A percentile compares a stretch with the other conserved stretches of the same genome.
Conservation (phyloP, 805 yeast genomes). For the Yarrowia porcina region DNA sequence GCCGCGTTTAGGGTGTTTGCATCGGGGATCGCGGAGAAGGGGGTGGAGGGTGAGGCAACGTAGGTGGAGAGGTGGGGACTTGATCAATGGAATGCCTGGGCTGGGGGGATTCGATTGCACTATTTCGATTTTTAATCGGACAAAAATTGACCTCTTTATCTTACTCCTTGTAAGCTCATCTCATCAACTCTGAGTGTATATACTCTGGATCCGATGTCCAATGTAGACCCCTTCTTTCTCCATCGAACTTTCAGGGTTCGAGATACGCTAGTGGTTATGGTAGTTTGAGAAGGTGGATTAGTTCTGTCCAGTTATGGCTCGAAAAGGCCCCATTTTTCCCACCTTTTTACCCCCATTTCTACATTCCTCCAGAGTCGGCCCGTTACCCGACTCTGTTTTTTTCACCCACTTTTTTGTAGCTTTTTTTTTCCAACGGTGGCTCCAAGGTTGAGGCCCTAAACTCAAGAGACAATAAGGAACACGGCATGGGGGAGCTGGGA, state of each 20-base stretch:
- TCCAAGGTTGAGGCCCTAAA: background rate
- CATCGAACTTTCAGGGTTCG: background rate
- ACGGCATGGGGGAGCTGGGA: background rate
- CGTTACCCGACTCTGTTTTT: background rate
- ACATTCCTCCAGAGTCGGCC: background rate
- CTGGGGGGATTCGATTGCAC: background rate
- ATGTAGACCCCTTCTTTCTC: background rate
- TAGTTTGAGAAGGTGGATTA: no score
- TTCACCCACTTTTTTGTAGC: no score
- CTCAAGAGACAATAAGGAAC: background rate
- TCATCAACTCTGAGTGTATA: background rate
- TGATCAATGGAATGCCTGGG: background rate
- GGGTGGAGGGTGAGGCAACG: background rate
- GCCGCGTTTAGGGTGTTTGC: no score
- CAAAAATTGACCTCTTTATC: background rate
- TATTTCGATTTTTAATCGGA: background rate
- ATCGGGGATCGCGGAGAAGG: background rate
- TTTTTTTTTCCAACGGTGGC: background rate
- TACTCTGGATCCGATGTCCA: background rate
- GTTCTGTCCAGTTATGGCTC: no score
- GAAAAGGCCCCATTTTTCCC: no score
- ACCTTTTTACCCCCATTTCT: no score
- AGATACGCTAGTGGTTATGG: no score
- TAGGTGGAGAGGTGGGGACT: no score
- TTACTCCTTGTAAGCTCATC: background rate